These are phyloP conservation scores for Zasmidium citrigriseum DNA, from an alignment of 2,329 filamentous ascomycete genomes.

Conservation along the genomic window DNA sequence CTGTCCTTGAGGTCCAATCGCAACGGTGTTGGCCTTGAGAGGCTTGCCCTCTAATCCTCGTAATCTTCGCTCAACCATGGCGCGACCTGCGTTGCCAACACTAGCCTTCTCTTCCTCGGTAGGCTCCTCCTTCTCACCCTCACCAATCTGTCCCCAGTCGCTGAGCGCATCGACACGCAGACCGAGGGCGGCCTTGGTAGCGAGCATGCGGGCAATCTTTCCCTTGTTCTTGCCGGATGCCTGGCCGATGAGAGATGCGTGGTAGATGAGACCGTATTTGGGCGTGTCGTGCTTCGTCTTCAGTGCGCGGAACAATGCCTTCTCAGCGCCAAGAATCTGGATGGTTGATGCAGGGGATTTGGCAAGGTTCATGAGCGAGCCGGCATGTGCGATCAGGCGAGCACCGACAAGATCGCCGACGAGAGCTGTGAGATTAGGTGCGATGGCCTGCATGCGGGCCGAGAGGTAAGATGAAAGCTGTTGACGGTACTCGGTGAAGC, in stretches of 20 bases:
- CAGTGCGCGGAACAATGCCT: conserved; percentile 94
- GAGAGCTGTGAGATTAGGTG: conserved; percentile 90
- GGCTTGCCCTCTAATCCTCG: conserved; percentile 88
- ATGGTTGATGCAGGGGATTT: conserved; percentile 95
- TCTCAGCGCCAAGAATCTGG: conserved; percentile 97
- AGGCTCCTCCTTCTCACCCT: conserved; percentile 60
- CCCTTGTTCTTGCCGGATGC: conserved; percentile 98
- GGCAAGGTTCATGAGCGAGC: conserved; percentile 90
- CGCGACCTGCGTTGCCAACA: conserved; percentile 71
- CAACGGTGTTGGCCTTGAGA: conserved; percentile 71
- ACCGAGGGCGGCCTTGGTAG: conserved; percentile 90
- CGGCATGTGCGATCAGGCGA: conserved; percentile 89
- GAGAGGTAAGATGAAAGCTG: conserved; percentile 88
- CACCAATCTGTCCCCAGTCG: conserved; percentile 70
- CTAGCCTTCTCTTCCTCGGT: conserved; percentile 88
- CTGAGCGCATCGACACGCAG: conserved; percentile 88
- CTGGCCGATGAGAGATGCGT: conserved; percentile 91
- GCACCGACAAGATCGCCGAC: conserved; percentile 93
- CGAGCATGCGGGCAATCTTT: conserved; percentile 95
- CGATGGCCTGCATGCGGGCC: conserved; percentile 93
- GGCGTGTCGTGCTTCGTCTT: conserved; percentile 99
- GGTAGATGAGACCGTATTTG: conserved; percentile 95
- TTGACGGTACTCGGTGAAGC: conserved; percentile 85
- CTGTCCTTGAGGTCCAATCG: conserved; percentile 73
- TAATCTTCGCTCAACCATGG: conserved; percentile 74